A percentile compares a stretch with the other conserved stretches of the same genome.
These are phyloP conservation scores for Botrytis deweyae DNA, from an alignment of 2,329 filamentous ascomycete genomes.

Conservation along the genomic window DNA sequence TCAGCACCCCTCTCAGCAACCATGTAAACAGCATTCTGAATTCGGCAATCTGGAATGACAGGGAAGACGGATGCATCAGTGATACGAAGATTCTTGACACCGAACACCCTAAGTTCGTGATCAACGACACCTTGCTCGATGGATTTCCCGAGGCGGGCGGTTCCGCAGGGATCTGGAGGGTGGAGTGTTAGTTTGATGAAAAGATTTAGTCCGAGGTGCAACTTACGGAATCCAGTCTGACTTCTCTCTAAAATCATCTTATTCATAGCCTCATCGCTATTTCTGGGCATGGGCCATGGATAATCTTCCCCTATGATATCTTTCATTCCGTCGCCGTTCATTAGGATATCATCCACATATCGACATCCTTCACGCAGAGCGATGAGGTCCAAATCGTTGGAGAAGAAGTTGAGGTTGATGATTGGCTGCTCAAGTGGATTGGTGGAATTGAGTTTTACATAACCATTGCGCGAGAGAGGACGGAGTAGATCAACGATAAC, in stretches of 20 bases:
- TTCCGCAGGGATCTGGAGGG: background rate
- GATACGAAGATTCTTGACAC: background rate
- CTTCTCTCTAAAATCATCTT: background rate
- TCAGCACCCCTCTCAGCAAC: background rate
- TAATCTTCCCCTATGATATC: background rate
- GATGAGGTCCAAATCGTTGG: conserved; percentile 50
- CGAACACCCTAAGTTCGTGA: background rate
- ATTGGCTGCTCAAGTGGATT: conserved; percentile 59
- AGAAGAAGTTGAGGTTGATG: conserved; percentile 40
- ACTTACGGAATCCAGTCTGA: background rate
- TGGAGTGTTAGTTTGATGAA: background rate
- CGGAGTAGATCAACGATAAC: conserved; percentile 44
- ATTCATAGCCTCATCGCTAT: background rate
- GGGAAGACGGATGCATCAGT: background rate
- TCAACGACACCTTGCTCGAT: background rate
- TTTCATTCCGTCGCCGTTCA: background rate
- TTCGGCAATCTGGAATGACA: background rate
- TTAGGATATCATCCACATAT: conserved; percentile 48
- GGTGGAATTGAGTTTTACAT: conserved; percentile 44
- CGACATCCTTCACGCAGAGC: conserved; percentile 46
- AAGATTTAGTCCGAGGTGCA: background rate
- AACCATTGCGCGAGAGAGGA: conserved; percentile 45
- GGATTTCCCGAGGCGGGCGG: background rate
- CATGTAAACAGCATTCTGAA: background rate
- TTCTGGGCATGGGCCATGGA: background rate